Base-by-base conservation (phyloP, 108 stramenopile genomes). In the Nitzschia sp. region DNA sequence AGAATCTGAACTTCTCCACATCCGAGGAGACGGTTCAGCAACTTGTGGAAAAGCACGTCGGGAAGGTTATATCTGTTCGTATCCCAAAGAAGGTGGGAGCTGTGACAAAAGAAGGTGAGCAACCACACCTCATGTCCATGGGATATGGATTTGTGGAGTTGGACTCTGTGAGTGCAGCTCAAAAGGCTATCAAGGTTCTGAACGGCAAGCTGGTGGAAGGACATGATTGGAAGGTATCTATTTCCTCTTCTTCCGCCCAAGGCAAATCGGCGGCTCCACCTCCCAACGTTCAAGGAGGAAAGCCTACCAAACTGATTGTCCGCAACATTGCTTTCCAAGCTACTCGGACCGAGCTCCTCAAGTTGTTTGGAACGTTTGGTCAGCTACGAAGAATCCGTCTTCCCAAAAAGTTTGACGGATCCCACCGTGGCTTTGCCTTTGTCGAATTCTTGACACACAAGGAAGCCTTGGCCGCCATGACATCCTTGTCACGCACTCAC, bases 71-170 rank as follows among this genome's bases (percentile, higher is more conserved):
- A 8, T 80, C 94, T 38, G 96, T 96, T 2, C 83, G 85, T 15
- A 97, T 99, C 53, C 98, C 97, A 6, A 79, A 58, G 43, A 98
- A 96, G 69, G 71, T 78, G 1, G 86, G 84, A 53, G 82, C 91
- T 24, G 20, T 61, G 7, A 83, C 83, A 51, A 44, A 53, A 38
- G 69, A 57, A 10, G 15, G 51, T 15, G 43, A 50, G 20, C 63
- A 85, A 72, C 21, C 52, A 12, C 58, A 72, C 57, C 66, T 68
- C 34, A 39, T 94, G 51, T 96, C 95, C 29, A 91, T 97, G 94
- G 98, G 98, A 14, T 99, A 84, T 76, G 97, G 98, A 10, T 99
- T 99, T 80, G 95, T 98, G 44, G 98, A 99, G 73, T 95, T 95
- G 66, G 57, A 64, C n/a, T 86, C 89, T 20, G 69, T 77, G 51